Base-by-base conservation (phyloP, 2,329 filamentous ascomycete species). In the Alternaria infectoria region DNA sequence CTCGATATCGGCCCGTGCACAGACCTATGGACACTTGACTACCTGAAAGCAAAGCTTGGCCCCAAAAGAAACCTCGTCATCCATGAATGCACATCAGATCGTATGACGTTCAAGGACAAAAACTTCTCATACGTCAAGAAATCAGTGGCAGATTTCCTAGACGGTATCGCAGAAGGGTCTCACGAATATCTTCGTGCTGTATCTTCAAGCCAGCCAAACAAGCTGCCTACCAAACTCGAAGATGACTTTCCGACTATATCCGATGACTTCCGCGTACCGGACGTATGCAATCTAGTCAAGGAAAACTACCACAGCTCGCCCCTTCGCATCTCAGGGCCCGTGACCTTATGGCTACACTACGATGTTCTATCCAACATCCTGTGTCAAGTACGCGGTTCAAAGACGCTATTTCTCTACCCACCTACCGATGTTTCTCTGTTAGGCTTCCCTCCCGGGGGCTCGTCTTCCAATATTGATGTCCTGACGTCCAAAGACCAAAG, bases 301-400 rank as follows among this genome's bases (percentile, higher is more conserved):
- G 81, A 89, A n/a, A 88, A 88, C 65, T 79, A 87, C 4, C 93
- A 96, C 75, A 95, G 91, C 76, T 94, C 92, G 3, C 90, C 93
- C 0, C 81, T 97, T 23, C 87, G 93, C 19, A 89, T 97, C 63
- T 95, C 91, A 5, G 92, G 92, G 1, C 88, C 88, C 2, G 91
- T 95, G 11, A 91, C 89, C 44, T 92, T 97, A 87, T 97, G 94
- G 93, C 84, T 97, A 30, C 93, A 96, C 79, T 96, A 96, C 81
- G 92, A 96, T 80, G 92, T 96, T 15, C 93, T 96, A 86, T 92
- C 93, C 54, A 97, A 97, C 72, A 84, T 97, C 4, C 90, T 96
- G 64, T 93, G 90, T 72, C 93, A 97, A 75, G 86, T 97, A 55
- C 81, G 83, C 40, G 93, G 93, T 5, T 85, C 86, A 1, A 96